Evolutionary conservation across 2,329 filamentous ascomycete species (phyloP).

Genomic region (Diaporthe capsici): DNA sequence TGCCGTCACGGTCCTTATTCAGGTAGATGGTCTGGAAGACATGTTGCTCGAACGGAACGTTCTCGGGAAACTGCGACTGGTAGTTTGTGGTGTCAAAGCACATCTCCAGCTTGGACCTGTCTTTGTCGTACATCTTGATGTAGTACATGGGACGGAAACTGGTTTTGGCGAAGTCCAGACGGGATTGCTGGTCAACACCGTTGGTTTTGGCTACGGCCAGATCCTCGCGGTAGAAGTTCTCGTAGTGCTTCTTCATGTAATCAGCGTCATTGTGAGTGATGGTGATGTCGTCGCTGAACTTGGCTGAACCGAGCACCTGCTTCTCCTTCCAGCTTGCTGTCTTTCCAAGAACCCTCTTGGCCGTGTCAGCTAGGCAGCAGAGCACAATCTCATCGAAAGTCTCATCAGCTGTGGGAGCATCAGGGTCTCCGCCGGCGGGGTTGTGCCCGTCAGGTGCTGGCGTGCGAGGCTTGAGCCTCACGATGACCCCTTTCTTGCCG

Average conservation of each 20-base stretch:
- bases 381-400: conserved; percentile 77
- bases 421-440: conserved; percentile 61
- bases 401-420: conserved; percentile 64
- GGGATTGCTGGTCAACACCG: conserved; percentile 14
- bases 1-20: conserved; percentile 13
- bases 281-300: conserved; percentile 79
- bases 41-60: conserved; percentile 16
- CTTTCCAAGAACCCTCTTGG: conserved; percentile 64
- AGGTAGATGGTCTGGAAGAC: conserved; percentile 26
- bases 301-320: conserved; percentile 23
- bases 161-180: conserved; percentile 11
- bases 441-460: conserved; percentile 54
- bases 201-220: conserved; percentile 5
- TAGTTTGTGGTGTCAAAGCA: conserved; percentile 24
- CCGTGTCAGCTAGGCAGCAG: conserved; percentile 63
- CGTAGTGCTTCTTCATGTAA: conserved; percentile 78
- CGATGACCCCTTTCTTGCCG: conserved; percentile 64
- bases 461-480: conserved; percentile 59
- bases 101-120: conserved; percentile 25
- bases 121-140: conserved; percentile 24
- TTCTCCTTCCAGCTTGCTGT: conserved; percentile 60
- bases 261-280: conserved; percentile 75
- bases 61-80: conserved; percentile 21
- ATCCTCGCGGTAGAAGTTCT: conserved; percentile 21
- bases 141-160: conserved; percentile 23